phyloP scores from a whole-genome alignment of 495 filamentous ascomycete genomes.

The Corynascus novoguineensis region DNA sequence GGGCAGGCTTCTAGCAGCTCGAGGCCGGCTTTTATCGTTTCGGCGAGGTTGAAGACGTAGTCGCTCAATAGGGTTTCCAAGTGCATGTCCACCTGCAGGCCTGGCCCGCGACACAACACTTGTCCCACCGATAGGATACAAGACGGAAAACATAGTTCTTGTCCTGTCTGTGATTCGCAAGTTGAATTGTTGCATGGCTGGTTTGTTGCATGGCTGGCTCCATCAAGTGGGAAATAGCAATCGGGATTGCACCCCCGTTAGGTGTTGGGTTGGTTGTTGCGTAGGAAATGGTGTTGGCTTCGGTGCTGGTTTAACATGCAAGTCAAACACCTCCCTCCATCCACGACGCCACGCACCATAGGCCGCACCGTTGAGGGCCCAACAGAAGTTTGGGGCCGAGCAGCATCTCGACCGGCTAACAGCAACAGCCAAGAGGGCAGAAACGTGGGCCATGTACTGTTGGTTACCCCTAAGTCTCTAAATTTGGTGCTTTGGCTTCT shows the following conservation, averaged over 20 bases:
- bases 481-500: background rate
- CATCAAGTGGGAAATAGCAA: background rate
- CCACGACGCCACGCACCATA: background rate
- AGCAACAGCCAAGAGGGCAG: background rate
- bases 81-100: no score
- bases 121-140: background rate
- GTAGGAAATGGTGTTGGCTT: background rate
- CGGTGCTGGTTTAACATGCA: background rate
- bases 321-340: background rate
- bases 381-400: background rate
- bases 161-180: background rate
- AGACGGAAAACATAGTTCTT: background rate
- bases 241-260: background rate
- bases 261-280: background rate
- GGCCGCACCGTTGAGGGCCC: background rate
- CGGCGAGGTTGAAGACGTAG: background rate
- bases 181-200: background rate
- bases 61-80: background rate
- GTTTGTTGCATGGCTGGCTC: no score
- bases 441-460: background rate
- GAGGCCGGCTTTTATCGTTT: background rate
- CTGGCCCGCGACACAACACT: no score
- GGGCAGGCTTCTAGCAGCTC: background rate
- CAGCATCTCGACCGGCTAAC: background rate
- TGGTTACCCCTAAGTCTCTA: background rate